A percentile compares a stretch with the other conserved stretches of the same genome.
Evolutionary conservation across 768 basidiomycete species (phyloP).

Genomic region (Leccinum variicolor): DNA sequence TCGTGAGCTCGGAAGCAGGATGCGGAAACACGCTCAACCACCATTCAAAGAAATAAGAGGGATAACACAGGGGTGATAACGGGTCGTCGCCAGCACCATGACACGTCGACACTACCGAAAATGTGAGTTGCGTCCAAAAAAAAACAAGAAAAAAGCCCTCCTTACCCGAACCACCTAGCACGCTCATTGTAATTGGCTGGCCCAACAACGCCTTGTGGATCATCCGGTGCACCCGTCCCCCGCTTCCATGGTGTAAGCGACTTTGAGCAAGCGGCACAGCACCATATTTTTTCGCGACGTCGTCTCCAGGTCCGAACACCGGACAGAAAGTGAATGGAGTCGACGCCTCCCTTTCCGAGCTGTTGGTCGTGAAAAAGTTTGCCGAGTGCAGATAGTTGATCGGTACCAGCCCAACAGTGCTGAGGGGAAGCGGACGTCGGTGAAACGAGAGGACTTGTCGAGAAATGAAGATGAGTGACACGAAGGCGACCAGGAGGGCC

Average conservation of each 20-base stretch:
- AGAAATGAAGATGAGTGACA: slow-evolving; percentile 53
- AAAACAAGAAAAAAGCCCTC: not conserved
- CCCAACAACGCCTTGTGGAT: slow-evolving; percentile 82
- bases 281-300: slow-evolving; percentile 76
- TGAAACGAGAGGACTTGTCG: slow-evolving; percentile 49
- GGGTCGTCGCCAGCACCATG: slow-evolving; percentile 93
- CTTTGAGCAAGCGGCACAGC: slow-evolving; percentile 69
- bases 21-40: slow-evolving; percentile 98
- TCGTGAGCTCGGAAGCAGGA: slow-evolving; percentile 95
- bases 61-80: slow-evolving; percentile 81
- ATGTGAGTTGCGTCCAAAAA: not conserved
- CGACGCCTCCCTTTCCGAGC: slow-evolving; percentile 31
- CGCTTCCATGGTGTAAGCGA: slow-evolving; percentile 74
- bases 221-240: slow-evolving; percentile 77
- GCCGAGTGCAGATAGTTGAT: slow-evolving; percentile 81
- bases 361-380: slow-evolving; percentile 13
- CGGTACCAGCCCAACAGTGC: slow-evolving; percentile 51
- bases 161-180: slow-evolving; percentile 86
- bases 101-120: slow-evolving; percentile 77
- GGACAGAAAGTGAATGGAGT: slow-evolving; percentile 94
- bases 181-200: slow-evolving; percentile 83
- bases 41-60: slow-evolving; percentile 95
- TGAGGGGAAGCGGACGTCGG: slow-evolving; percentile 20
- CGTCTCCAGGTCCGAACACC: slow-evolving; percentile 77
- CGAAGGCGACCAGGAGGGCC: slow-evolving; percentile 54